A percentile compares a stretch with the other conserved stretches of the same genome.
Conservation (phyloP, 306 rosid genomes). For the Malus sylvestris region DNA sequence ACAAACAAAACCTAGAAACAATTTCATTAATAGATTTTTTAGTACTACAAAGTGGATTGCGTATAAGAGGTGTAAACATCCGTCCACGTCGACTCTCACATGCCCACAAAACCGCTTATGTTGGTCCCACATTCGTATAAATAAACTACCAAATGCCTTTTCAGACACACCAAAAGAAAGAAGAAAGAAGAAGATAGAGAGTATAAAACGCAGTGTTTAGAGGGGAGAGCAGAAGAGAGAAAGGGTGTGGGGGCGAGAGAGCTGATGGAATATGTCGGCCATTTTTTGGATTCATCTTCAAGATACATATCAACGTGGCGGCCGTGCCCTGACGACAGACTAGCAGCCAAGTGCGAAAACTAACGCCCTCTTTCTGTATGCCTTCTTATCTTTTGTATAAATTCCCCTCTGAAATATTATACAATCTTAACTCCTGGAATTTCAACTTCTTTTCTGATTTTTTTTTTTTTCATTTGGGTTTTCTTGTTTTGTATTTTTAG, state of each 20-base stretch:
- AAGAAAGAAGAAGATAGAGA: neutral
- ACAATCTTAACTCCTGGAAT: neutral
- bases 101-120: constrained; percentile 22
- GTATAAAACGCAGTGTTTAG: neutral
- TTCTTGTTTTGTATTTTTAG: neutral
- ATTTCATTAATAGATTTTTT: too few relatives aligned
- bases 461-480: neutral
- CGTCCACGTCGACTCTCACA: constrained; percentile 28
- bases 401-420: neutral
- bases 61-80: constrained; percentile 17
- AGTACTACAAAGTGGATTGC: neutral
- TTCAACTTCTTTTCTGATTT: neutral
- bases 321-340: constrained; percentile 53
- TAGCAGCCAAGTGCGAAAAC: constrained; percentile 82
- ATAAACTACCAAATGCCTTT: constrained; percentile 14
- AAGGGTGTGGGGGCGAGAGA: constrained; percentile 10
- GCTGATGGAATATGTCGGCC: constrained; percentile 84
- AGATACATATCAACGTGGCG: constrained; percentile 87
- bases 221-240: neutral
- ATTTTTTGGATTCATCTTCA: constrained; percentile 60
- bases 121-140: constrained; percentile 4
- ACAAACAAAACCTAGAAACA: neutral
- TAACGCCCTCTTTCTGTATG: constrained; percentile 8
- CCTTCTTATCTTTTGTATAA: constrained; percentile 7
- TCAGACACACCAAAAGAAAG: neutral